Base-by-base conservation (phyloP, 179 eudicot species). In the Beta corolliflora region DNA sequence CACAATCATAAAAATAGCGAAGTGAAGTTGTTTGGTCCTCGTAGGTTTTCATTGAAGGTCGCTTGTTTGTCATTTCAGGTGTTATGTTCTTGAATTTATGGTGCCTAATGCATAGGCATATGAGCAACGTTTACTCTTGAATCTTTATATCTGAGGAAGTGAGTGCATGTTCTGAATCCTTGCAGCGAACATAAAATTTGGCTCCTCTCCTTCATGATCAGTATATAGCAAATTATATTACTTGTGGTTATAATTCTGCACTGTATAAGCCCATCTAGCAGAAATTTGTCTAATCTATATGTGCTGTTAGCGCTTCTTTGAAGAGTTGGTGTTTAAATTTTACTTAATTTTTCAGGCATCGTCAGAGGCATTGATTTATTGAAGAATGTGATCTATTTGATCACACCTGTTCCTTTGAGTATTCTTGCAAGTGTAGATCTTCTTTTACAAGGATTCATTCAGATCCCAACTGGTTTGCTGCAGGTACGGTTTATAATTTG, bases 401-500 rank as follows among this genome's bases (percentile, higher is more conserved):
- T 94, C 77, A 93, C 98, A 25, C 97, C 97, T 72, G 93, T 92
- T 85, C 93, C 93, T 44, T 91, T 61, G 70, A 85, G 83, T 77
- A 83, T 70, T 52, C 86, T 94, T 76, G 90, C 88, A 81, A 83
- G 85, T 81, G 97, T 93, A 71, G 93, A 95, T 87, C 81, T 92
- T 81, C 86, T 95, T 36, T 87, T 92, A 31, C 98, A 92, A 85
- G 98, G 98, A 54, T 90, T 84, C 76, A 89, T 94, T 75, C 90
- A 91, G 82, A 86, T 95, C 71, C 98, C 98, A 59, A 84, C 85
- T 83, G 80, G 89, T 82, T 87, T 94, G 82, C 80, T 93, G 83
- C 97, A 94, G 98, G 97, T 93, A 89, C 31, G 29, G 21, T 31
- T 44, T 16, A 19, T 36, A 29, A 23, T 48, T 83, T 66, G 64